These are phyloP conservation scores for Kregervanrija fluxuum DNA, from an alignment of 805 yeast species.

Conservation along the genomic window DNA sequence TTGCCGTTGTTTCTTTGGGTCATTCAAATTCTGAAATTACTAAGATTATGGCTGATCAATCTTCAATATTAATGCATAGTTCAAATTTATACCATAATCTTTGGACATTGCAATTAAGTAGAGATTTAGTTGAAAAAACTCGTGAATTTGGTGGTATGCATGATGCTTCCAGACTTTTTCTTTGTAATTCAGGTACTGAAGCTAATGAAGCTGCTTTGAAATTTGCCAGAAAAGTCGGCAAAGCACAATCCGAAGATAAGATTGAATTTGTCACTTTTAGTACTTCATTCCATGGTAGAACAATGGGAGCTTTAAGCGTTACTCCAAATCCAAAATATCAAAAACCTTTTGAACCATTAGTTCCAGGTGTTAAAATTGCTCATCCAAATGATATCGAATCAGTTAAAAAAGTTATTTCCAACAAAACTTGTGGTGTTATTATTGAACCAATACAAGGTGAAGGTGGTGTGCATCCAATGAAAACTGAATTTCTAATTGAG, in stretches of 20 bases:
- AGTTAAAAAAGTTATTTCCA: conserved; percentile 48
- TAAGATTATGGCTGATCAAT: conserved; percentile 64
- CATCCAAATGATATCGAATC: conserved; percentile 51
- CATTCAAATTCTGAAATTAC: conserved; percentile 75
- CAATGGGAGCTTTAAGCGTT: conserved; percentile 88
- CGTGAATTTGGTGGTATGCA: conserved; percentile 69
- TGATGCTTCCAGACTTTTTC: conserved; percentile 66
- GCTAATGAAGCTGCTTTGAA: conserved; percentile 44
- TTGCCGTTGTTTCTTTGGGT: conserved; percentile 94
- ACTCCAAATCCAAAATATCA: conserved; percentile 93
- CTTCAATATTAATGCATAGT: conserved; percentile 65
- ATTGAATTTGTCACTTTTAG: conserved; percentile 80
- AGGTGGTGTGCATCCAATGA: conserved; percentile 80
- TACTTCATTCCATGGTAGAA: conserved; percentile 90
- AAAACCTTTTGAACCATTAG: conserved; percentile 80
- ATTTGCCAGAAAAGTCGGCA: conserved; percentile 75
- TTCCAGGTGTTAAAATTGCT: conserved; percentile 82
- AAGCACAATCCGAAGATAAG: conserved; percentile 44
- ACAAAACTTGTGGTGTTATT: conserved; percentile 81
- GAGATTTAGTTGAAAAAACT: conserved; percentile 64
- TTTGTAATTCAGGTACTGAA: conserved; percentile 47
- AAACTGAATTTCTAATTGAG: conserved; percentile 53
- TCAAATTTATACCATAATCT: conserved; percentile 82
- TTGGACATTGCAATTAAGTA: conserved; percentile 75
- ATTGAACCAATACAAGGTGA: conserved; percentile 98